phyloP scores from a whole-genome alignment of 345 rosid species.

The Cochlearia excelsa region DNA sequence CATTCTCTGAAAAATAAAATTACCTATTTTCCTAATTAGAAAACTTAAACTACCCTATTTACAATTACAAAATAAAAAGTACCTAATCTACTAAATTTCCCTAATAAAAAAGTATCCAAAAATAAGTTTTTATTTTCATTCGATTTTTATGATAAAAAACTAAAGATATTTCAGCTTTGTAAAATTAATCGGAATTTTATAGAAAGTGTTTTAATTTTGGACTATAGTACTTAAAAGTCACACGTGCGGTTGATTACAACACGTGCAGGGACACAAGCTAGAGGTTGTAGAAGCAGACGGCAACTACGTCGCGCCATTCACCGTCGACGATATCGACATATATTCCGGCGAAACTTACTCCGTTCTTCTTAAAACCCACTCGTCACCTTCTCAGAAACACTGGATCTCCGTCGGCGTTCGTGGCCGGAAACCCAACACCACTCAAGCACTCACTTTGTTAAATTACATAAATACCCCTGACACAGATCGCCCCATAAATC shows the following conservation, averaged over 20 bases:
- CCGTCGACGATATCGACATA: conserved; percentile 50
- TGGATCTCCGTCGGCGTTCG: conserved; percentile 60
- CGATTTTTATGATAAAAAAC: no score
- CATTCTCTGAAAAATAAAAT: no score
- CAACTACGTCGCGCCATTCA: conserved; percentile 63
- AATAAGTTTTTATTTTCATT: no score
- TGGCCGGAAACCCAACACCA: conserved; percentile 61
- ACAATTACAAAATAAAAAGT: no score
- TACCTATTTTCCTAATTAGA: no score
- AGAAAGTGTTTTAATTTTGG: not conserved
- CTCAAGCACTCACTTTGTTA: conserved; percentile 54
- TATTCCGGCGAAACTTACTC: conserved; percentile 89
- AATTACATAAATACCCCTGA: conserved; percentile 44
- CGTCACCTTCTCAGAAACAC: conserved; percentile 41
- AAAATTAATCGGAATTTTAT: no score
- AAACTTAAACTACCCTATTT: no score
- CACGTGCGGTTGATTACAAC: conserved; percentile 19
- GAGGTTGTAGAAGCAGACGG: conserved; percentile 90
- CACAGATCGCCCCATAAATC: conserved; percentile 33
- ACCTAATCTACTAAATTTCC: no score
- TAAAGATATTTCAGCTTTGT: no score
- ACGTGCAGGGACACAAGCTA: conserved; percentile 57
- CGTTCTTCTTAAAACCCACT: conserved; percentile 51
- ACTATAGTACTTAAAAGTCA: not conserved
- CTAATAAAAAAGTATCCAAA: no score